These are phyloP conservation scores for Plasmodium coatneyi DNA, from an alignment of 169 alveolate species.

Conservation along the genomic window DNA sequence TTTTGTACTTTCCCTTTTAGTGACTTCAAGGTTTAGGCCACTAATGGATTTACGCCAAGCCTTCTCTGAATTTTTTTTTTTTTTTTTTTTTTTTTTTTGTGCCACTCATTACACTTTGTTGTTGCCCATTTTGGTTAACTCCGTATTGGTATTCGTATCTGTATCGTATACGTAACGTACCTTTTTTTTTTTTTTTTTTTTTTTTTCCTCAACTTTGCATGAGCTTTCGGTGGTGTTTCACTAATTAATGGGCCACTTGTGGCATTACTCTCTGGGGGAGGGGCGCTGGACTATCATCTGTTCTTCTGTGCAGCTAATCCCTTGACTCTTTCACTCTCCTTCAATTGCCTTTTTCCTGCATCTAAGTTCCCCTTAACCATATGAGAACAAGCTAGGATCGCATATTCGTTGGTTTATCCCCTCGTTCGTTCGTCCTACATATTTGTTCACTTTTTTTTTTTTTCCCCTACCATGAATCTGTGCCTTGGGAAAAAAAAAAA, in stretches of 20 bases:
- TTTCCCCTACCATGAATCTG: neutral
- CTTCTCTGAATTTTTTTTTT: neutral
- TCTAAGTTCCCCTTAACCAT: neutral
- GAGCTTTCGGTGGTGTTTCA: neutral
- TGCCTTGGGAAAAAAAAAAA: neutral
- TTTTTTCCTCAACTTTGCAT: neutral
- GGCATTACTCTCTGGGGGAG: neutral
- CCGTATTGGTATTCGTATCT: neutral
- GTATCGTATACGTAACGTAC: neutral
- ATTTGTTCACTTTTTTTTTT: slow-evolving; percentile 3
- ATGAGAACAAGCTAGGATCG: neutral
- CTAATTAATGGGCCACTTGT: neutral
- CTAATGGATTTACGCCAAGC: neutral
- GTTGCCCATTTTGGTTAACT: neutral
- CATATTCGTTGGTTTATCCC: neutral
- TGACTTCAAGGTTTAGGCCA: neutral
- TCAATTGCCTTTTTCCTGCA: neutral
- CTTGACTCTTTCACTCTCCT: neutral
- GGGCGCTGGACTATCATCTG: neutral
- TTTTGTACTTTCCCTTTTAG: neutral
- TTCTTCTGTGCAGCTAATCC: neutral
- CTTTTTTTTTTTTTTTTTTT: neutral
- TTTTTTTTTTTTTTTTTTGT: neutral
- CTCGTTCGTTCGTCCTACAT: neutral
- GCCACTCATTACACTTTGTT: neutral